These are phyloP conservation scores for Fragaria vesca DNA, from an alignment of 306 rosid genomes.

Conservation along the genomic window DNA sequence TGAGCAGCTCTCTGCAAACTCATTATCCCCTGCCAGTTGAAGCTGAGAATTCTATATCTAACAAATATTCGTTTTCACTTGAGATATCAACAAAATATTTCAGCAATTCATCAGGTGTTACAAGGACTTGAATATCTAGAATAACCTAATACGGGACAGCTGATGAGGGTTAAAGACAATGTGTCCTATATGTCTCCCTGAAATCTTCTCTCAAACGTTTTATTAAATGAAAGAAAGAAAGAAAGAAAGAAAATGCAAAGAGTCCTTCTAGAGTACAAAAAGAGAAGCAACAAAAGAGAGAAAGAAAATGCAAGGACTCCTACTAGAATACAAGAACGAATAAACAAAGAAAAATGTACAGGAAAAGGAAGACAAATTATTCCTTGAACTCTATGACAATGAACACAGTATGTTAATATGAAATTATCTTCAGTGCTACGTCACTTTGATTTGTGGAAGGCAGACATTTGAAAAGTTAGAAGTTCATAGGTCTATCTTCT, in stretches of 20 bases:
- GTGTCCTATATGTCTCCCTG: not conserved
- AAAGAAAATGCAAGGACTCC: not conserved
- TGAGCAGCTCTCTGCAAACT: not conserved
- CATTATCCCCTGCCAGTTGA: not conserved
- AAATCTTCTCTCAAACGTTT: not conserved
- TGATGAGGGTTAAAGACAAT: not conserved
- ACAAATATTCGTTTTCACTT: not conserved
- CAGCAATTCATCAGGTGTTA: not conserved
- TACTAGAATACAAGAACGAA: not conserved
- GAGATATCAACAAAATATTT: not conserved
- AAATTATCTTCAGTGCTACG: not conserved
- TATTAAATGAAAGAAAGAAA: not conserved
- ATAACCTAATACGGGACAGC: not conserved
- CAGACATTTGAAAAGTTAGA: not conserved
- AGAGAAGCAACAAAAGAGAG: no score
- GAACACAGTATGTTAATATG: not conserved
- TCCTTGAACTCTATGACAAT: not conserved
- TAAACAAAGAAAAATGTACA: not conserved
- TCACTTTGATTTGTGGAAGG: not conserved
- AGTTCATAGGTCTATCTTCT: not conserved
- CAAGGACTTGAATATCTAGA: not conserved
- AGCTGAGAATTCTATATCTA: not conserved
- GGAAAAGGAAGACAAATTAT: not conserved
- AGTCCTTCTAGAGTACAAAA: no score
- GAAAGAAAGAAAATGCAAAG: not conserved